Conservation (phyloP, 176 grass and related monocot genomes). For the Cymbopogon citratus region DNA sequence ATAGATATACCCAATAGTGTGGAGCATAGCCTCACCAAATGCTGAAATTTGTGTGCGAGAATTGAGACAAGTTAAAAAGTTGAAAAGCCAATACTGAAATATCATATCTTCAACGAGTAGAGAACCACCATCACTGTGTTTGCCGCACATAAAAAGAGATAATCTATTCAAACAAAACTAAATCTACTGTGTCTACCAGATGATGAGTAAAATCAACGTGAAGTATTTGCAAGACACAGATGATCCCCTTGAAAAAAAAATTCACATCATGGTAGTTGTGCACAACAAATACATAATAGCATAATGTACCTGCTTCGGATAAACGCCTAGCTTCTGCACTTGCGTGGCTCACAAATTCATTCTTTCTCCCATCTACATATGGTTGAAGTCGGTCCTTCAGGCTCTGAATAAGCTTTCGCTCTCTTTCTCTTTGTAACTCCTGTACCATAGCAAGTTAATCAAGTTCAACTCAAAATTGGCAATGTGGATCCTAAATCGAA, state of each 20-base stretch:
- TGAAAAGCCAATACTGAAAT: slow-evolving; percentile 18
- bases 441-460: slow-evolving; percentile 28
- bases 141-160: background rate
- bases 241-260: no score
- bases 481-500: background rate
- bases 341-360: slow-evolving; percentile 74
- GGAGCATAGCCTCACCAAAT: slow-evolving; percentile 98
- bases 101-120: background rate
- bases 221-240: no score
- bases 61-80: slow-evolving; percentile 4
- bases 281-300: background rate
- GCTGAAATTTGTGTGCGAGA: slow-evolving; percentile 36
- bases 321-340: slow-evolving; percentile 66
- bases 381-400: slow-evolving; percentile 76
- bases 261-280: background rate
- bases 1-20: slow-evolving; percentile 97
- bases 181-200: no score
- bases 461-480: background rate
- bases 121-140: background rate
- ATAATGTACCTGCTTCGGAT: slow-evolving; percentile 70
- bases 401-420: slow-evolving; percentile 64
- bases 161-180: background rate
- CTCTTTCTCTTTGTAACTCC: slow-evolving; percentile 85
- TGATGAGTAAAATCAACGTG: no score
- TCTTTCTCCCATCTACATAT: slow-evolving; percentile 68